These are phyloP conservation scores for Neocatenulostroma microsporum DNA, from an alignment of 2,329 filamentous ascomycete species.

Conservation along the genomic window DNA sequence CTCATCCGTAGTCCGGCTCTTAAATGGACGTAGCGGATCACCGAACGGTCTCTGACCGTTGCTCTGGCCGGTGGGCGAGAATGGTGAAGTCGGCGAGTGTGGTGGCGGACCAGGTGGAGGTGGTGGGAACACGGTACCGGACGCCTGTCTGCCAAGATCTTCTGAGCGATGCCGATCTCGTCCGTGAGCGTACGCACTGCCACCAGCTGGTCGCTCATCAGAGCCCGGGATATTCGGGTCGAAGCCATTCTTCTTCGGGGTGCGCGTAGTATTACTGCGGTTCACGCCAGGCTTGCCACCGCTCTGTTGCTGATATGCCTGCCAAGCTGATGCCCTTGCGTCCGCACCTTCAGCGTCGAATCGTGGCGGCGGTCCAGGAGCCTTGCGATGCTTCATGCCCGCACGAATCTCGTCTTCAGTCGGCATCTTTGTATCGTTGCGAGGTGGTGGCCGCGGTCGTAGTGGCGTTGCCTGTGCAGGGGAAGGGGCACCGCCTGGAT, in stretches of 20 bases:
- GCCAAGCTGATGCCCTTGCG: constrained; percentile 31
- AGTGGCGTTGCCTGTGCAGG: constrained; percentile 11
- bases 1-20: constrained; percentile 20
- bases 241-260: constrained; percentile 50
- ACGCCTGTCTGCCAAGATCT: constrained; percentile 18
- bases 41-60: constrained; percentile 30
- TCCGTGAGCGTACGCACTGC: constrained; percentile 21
- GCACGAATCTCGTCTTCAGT: constrained; percentile 31
- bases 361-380: constrained; percentile 16
- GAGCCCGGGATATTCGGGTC: constrained; percentile 51
- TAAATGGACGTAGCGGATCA: constrained; percentile 32
- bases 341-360: constrained; percentile 14
- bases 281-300: constrained; percentile 27
- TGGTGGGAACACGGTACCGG: constrained; percentile 17
- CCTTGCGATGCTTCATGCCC: constrained; percentile 26
- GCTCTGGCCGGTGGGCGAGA: constrained; percentile 22
- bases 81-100: constrained; percentile 21
- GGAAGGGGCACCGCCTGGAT: background rate
- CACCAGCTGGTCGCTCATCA: constrained; percentile 49
- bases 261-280: constrained; percentile 31
- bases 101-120: constrained; percentile 32
- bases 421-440: constrained; percentile 29
- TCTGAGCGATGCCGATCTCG: constrained; percentile 24
- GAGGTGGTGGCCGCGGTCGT: constrained; percentile 23
- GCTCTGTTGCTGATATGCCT: constrained; percentile 23